Base-by-base conservation (phyloP, 2,329 filamentous ascomycete genomes). In the Clarireedia hainanense region DNA sequence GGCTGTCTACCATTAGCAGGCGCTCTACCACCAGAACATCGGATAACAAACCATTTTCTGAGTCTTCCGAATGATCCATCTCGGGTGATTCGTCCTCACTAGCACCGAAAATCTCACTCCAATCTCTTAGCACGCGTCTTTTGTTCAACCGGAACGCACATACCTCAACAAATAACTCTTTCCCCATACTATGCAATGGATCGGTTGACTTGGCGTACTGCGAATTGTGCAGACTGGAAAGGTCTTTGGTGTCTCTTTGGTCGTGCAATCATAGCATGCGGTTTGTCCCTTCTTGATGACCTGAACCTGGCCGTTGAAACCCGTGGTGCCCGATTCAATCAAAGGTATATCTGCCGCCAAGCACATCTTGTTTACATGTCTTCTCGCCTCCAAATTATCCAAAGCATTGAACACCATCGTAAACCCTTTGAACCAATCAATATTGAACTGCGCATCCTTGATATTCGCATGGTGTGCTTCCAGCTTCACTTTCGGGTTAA, bases 151-250 rank as follows among this genome's bases (percentile, higher is more conserved):
- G 26, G 26, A 6, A 6, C 23, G 20, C 37, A 61, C 68, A 58
- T 66, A 75, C 78, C 90, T 94, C 58, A 99, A 81, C 7, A 99
- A 79, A 70, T 97, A 99, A 70, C 91, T 96, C 74, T 97, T 99
- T 20, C 83, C 92, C 94, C 94, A 99, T 2, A 99, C 92, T 59
- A 99, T 99, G 74, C 94, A 97, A 73, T 99, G 94, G 45, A 99
- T 97, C 0, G 92, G 89, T 66, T 97, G 92, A 62, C 88, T 95
- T 0, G 94, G 94, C 0, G 91, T 99, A 70, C 90, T 96, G 70
- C 94, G 84, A 65, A 99, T 97, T 1, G 94, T 99, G 74, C 94
- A 99, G 43, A 97, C 91, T 1, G 94, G 91, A 67, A 95, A 97
- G 1, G 87, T 88, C 70, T 96, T 97, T 5, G 92, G 92, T 1